phyloP scores from a whole-genome alignment of 148 eudicot genomes.

The Diospyros kaki region DNA sequence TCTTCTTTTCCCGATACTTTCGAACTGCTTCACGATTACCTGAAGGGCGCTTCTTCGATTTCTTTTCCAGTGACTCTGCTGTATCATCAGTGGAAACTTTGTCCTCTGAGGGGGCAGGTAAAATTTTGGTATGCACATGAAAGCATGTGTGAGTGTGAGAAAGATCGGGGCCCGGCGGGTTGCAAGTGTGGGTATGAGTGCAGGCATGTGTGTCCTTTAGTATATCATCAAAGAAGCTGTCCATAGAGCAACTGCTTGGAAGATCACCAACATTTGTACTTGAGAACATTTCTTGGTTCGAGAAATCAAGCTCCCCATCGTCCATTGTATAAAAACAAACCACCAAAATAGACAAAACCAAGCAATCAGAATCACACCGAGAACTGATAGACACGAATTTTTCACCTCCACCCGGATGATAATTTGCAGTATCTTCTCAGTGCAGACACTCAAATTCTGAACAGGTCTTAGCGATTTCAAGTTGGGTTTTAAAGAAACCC shows the following conservation, averaged over 20 bases:
- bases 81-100: constrained; percentile 70
- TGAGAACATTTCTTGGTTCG: constrained; percentile 64
- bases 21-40: constrained; percentile 95
- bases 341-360: neutral
- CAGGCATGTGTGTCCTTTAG: constrained; percentile 81
- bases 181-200: constrained; percentile 91
- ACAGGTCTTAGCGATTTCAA: neutral
- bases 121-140: constrained; percentile 84
- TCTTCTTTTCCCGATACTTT: constrained; percentile 96
- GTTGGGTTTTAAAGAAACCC: neutral
- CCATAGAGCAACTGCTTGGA: constrained; percentile 76
- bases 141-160: constrained; percentile 91
- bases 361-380: neutral
- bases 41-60: constrained; percentile 52
- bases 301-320: constrained; percentile 82
- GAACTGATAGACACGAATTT: neutral
- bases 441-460: neutral
- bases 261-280: constrained; percentile 54
- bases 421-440: neutral
- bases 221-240: constrained; percentile 66
- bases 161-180: constrained; percentile 87
- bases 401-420: neutral
- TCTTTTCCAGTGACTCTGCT: constrained; percentile 68
- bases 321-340: constrained; percentile 37
- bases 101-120: constrained; percentile 57